Evolutionary conservation across 2,329 filamentous ascomycete species (phyloP), one percentile per base, ranked within the genome.

Genomic region (Coniochaeta pulveracea): DNA sequence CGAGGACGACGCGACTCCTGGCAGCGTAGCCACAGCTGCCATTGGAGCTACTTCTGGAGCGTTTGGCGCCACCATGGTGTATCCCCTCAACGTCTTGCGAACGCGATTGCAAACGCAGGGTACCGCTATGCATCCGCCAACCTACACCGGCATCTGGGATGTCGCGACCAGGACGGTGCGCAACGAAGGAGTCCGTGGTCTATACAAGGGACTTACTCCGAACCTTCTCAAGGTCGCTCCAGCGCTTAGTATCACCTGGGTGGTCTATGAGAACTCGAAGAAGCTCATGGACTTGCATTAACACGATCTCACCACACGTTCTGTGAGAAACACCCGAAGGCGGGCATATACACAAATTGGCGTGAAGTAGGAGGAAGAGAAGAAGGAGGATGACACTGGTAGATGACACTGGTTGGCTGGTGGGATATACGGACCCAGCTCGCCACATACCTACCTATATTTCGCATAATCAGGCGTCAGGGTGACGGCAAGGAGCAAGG

Each of bases 161-260:
- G 89, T 95, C 26, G 81, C 85, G 2, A 69, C 70, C 34, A 85
- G 82, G 58, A 98, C 91, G 7, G 62, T 94, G 22, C 68, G 77
- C 45, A 76, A 80, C 32, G 91, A 98, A 58, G 91, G 91, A 1
- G 54, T 83, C 23, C 71, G 83, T 38, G 91, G 91, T 3, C 64
- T 98, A 37, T 98, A 94, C 67, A 94, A 93, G 58, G 91, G 91
- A 2, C 65, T 96, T 43, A 94, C 89, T 26, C 91, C 91, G 5
- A 98, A 96, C 52, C 64, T 98, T 24, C 67, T 98, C 46, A 98
- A 98, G 64, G 91, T 98, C 22, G 86, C 91, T 8, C 91, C 91
- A 3, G 86, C 91, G 19, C 80, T 98, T 34, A 94, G 86, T 47
- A 96, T 98, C 53, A 88, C 85, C 35, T 94, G 91, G 66, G 76